Evolutionary conservation across 495 filamentous ascomycete species (phyloP), one percentile per base, ranked within the genome.

Genomic region (Lasiosphaeris hirsuta): DNA sequence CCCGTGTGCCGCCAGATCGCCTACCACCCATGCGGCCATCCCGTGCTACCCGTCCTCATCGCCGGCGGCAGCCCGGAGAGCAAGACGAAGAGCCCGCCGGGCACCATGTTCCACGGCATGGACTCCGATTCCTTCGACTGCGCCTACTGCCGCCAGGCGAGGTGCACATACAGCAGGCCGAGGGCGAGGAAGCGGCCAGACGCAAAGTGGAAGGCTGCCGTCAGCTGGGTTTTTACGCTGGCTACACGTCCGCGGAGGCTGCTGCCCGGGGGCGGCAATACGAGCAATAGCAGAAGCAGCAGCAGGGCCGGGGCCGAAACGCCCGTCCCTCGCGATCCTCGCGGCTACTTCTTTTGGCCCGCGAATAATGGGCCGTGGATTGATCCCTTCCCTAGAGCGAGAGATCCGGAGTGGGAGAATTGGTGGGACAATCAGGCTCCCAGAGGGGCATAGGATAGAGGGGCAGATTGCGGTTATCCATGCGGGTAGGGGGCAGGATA

Each of bases 1-100:
- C 76, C 73, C 45, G 64, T 76, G 49, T 78, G 73, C 61, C 72
- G 76, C 30, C 61, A 66, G 13, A 54, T 57, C 2, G 66, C 70
- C 15, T 67, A 73, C 44, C 72, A 78, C 55, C 43, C 49, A 0
- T 78, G 76, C 61, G 72, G 74, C 6, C 75, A 77, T 35, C 69
- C 75, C 9, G 63, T 73, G 8, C 61, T 72, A 10, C 70, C 70
- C 15, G 44, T 53, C 35, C 14, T 66, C 15, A 35, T 64, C 9
- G 37, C 43, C 10, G 9, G 14, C 14, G 8, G 37, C 44, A 18
- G 50, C 46, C 10, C 46, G 11, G 33, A 49, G 23, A 36, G 19
- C 18, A 36, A 19, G 23, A 36, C 23, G 46, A 33, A 36, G 46
- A 19, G 13, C 14, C 9, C 30, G 15, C 43, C 10, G 7, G 15